Evolutionary conservation across 176 grass and related monocot species (phyloP).

Genomic region (Eremochloa ophiuroides): DNA sequence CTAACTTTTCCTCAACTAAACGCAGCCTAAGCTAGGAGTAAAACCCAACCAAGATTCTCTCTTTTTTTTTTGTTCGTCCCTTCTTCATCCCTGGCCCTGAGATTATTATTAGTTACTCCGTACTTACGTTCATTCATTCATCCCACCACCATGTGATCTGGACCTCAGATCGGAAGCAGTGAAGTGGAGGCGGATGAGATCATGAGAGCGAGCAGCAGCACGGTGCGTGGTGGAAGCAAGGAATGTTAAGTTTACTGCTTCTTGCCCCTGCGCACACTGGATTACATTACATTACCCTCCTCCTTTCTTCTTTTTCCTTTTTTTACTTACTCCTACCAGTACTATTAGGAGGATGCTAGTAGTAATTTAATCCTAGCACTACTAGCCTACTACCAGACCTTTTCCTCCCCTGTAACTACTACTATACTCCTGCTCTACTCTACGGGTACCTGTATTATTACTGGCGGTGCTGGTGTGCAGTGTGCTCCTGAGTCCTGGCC

Average conservation of each 20-base stretch:
- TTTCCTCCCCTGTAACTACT: too few relatives aligned
- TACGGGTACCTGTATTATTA: neutral
- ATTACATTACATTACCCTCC: neutral
- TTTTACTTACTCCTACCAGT: neutral
- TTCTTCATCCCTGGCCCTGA: neutral
- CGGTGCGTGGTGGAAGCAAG: conserved; percentile 28
- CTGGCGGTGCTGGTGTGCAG: neutral
- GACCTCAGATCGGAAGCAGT: neutral
- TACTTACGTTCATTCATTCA: neutral
- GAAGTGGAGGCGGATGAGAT: neutral
- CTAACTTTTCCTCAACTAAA: too few relatives aligned
- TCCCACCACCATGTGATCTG: neutral
- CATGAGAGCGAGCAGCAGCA: neutral
- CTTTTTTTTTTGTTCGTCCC: neutral
- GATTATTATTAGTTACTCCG: neutral
- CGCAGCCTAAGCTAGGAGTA: too few relatives aligned
- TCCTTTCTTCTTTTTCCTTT: neutral
- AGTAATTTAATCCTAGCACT: conserved; percentile 17
- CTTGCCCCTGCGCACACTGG: neutral
- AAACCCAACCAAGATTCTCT: conserved; percentile 17
- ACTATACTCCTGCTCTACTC: neutral
- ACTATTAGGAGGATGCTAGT: neutral
- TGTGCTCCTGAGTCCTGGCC: neutral
- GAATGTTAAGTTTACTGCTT: conserved; percentile 40
- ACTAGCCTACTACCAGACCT: neutral